A percentile compares a stretch with the other conserved stretches of the same genome.
These are phyloP conservation scores for Coniochaeta prunicola DNA, from an alignment of 2,329 filamentous ascomycete genomes.

Conservation along the genomic window DNA sequence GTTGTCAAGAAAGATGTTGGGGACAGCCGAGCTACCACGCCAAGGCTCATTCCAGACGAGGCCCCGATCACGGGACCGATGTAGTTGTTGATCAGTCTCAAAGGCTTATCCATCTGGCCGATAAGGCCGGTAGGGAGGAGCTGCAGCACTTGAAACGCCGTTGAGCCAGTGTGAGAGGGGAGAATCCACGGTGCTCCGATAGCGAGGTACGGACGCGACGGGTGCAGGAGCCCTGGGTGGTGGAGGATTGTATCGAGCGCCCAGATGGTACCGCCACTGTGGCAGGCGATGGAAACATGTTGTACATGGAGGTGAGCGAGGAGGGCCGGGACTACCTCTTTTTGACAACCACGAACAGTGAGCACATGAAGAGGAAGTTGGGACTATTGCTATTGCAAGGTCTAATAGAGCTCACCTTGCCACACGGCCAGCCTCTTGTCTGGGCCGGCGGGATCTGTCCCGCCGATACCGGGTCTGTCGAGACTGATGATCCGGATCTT, in stretches of 20 bases:
- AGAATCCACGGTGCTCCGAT: slow-evolving; percentile 23
- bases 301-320: slow-evolving; percentile 23
- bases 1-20: neutral
- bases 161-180: slow-evolving; percentile 15
- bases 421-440: slow-evolving; percentile 16
- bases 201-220: slow-evolving; percentile 16
- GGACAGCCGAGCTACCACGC: neutral
- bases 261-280: slow-evolving; percentile 23
- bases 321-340: slow-evolving; percentile 18
- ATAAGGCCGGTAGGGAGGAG: slow-evolving; percentile 15
- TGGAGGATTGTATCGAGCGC: slow-evolving; percentile 22
- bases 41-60: slow-evolving; percentile 3
- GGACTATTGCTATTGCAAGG: neutral
- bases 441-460: slow-evolving; percentile 18
- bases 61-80: slow-evolving; percentile 12
- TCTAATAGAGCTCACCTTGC: neutral
- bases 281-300: slow-evolving; percentile 20
- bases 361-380: slow-evolving; percentile 12
- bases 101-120: slow-evolving; percentile 13
- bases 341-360: neutral
- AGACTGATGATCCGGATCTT: slow-evolving; percentile 23
- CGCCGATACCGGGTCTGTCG: slow-evolving; percentile 28
- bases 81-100: slow-evolving; percentile 11
- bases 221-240: slow-evolving; percentile 18
- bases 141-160: slow-evolving; percentile 13